A percentile compares a stretch with the other conserved stretches of the same genome.
Evolutionary conservation across 2,329 filamentous ascomycete species (phyloP).

Genomic region (Cladophialophora carrionii): DNA sequence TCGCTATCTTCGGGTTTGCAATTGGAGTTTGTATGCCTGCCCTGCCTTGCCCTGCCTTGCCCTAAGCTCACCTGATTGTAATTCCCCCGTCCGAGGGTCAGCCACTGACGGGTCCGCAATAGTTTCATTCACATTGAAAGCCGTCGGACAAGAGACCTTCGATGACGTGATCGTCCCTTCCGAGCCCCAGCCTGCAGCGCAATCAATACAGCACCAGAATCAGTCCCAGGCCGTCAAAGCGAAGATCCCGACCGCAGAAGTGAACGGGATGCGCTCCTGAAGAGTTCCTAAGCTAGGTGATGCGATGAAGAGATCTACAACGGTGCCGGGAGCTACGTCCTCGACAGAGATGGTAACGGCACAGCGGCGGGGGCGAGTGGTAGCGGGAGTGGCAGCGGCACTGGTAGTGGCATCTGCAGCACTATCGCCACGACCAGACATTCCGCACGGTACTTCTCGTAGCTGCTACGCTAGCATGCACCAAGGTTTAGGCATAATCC

Average conservation of each 20-base stretch:
- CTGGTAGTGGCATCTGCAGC: no score
- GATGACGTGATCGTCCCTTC: conserved; percentile 88
- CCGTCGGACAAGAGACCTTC: conserved; percentile 95
- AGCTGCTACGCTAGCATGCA: background rate
- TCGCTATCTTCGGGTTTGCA: conserved; percentile 74
- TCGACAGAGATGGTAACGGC: background rate
- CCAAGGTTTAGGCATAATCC: background rate
- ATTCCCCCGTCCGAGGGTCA: background rate
- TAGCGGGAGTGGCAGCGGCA: no score
- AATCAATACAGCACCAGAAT: conserved; percentile 1
- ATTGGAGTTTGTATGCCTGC: conserved; percentile 79
- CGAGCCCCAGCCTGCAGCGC: conserved; percentile 4
- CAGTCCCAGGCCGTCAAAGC: conserved; percentile 21
- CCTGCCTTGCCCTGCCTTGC: conserved; percentile 1
- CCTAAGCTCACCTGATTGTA: background rate
- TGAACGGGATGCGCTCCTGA: conserved; percentile 19
- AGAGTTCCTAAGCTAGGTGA: background rate
- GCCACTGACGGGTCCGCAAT: background rate
- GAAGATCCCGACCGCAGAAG: conserved; percentile 32
- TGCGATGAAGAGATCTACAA: background rate
- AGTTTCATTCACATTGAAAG: conserved; percentile 75
- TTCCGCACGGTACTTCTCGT: background rate
- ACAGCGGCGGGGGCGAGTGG: background rate
- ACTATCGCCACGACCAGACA: background rate
- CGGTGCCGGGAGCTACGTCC: background rate